Percentiles rank a stretch among this genome's conserved stretches.
These are phyloP conservation scores for Trametes sp. DNA, from an alignment of 1,284 basidiomycete genomes.

Conservation along the genomic window DNA sequence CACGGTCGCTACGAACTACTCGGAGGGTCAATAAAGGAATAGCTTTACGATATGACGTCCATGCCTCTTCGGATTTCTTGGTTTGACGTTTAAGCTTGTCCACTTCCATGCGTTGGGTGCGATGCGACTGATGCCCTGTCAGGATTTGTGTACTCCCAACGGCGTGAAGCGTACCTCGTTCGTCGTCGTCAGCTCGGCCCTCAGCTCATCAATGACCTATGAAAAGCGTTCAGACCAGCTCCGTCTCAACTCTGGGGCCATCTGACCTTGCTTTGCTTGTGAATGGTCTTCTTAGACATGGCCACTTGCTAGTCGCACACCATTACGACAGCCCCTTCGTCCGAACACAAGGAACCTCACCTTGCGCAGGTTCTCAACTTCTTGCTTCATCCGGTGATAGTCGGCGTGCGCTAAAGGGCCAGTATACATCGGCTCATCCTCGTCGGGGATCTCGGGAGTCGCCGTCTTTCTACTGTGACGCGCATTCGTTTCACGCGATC, in stretches of 20 bases:
- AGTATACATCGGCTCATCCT: constrained; percentile 30
- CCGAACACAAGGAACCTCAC: constrained; percentile 44
- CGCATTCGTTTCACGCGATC: constrained; percentile 34
- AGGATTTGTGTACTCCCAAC: background rate
- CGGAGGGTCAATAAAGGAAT: background rate
- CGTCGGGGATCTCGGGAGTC: constrained; percentile 29
- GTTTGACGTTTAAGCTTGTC: constrained; percentile 54
- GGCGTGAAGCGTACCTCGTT: constrained; percentile 41
- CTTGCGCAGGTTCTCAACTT: constrained; percentile 55
- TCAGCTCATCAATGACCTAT: constrained; percentile 59
- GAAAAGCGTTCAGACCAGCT: background rate
- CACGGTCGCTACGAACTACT: constrained; percentile 59
- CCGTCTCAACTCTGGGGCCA: background rate
- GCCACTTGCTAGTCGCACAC: constrained; percentile 46
- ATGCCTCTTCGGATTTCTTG: constrained; percentile 64
- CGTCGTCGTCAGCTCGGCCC: constrained; percentile 47
- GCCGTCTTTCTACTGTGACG: constrained; percentile 26
- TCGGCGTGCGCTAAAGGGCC: constrained; percentile 52
- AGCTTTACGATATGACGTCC: background rate
- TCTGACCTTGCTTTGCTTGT: constrained; percentile 65
- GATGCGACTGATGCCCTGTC: constrained; percentile 48
- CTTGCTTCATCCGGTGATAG: constrained; percentile 48
- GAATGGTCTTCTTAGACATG: constrained; percentile 58
- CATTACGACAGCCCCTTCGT: constrained; percentile 36
- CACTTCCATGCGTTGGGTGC: constrained; percentile 57